Evolutionary conservation across 441 rosid species (phyloP).

Genomic region (Macaranga tanarius): DNA sequence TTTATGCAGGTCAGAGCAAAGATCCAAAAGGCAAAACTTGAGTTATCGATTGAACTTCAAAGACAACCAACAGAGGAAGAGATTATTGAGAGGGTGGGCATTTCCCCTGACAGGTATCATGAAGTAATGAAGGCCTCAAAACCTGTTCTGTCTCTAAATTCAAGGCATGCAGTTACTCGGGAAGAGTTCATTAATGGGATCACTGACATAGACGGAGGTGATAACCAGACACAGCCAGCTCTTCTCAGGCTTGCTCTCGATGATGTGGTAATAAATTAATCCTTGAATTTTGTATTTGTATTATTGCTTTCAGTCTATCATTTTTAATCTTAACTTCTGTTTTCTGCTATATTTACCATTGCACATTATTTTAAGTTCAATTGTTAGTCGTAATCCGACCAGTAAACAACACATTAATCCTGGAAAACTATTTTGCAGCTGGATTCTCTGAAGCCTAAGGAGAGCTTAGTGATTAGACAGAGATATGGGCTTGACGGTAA

Average conservation of each 20-base stretch:
- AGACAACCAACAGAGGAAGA: slow-evolving; percentile 74
- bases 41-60: slow-evolving; percentile 56
- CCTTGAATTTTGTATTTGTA: not conserved
- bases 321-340: not conserved
- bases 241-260: slow-evolving; percentile 93
- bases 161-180: slow-evolving; percentile 64
- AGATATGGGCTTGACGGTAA: slow-evolving; percentile 92
- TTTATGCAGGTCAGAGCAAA: slow-evolving; percentile 72
- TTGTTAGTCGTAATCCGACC: not conserved
- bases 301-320: not conserved
- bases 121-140: slow-evolving; percentile 76
- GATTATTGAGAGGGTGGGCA: slow-evolving; percentile 52
- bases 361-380: not conserved
- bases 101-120: slow-evolving; percentile 70
- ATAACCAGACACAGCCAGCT: slow-evolving; percentile 63
- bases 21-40: slow-evolving; percentile 68
- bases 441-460: slow-evolving; percentile 93
- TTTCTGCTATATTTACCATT: not conserved
- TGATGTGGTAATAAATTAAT: slow-evolving; percentile 58
- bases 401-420: not conserved
- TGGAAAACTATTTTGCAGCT: slow-evolving; percentile 48
- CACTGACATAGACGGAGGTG: slow-evolving; percentile 70
- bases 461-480: slow-evolving; percentile 84
- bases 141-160: slow-evolving; percentile 68
- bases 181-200: slow-evolving; percentile 77